Conservation (phyloP, 495 filamentous ascomycete genomes). For the Penicillium ucsense region DNA sequence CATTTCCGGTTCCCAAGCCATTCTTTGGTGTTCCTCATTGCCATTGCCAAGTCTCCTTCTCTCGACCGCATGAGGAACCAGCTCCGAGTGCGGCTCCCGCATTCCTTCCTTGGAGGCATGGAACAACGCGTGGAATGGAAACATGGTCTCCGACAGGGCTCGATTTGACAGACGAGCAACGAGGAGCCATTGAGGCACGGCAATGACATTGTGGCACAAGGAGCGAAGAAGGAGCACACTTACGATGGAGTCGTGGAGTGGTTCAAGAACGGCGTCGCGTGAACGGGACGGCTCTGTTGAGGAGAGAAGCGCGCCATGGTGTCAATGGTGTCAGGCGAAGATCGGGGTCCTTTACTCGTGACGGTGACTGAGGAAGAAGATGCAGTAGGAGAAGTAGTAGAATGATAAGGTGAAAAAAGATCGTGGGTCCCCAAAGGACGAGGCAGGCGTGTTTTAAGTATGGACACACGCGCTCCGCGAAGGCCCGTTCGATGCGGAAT, state of each 20-base stretch:
- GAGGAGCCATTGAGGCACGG: no score
- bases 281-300: conserved; percentile 33
- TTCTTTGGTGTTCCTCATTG: no score
- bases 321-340: conserved; percentile 25
- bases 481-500: conserved; percentile 20
- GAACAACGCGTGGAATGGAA: no score
- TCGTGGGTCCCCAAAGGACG: conserved; percentile 8
- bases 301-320: conserved; percentile 36
- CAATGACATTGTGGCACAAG: no score
- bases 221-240: conserved; percentile 5
- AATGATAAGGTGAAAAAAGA: conserved; percentile 12
- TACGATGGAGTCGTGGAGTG: conserved; percentile 27
- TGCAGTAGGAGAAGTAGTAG: neutral
- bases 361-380: conserved; percentile 8
- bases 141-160: no score
- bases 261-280: conserved; percentile 30
- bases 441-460: conserved; percentile 29
- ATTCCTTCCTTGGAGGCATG: no score
- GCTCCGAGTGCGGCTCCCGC: no score
- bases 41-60: no score
- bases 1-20: no score
- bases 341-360: conserved; percentile 15
- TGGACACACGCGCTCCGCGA: conserved; percentile 17
- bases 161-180: no score
- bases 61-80: no score